Evolutionary conservation across 2,329 filamentous ascomycete species (phyloP).

Genomic region (Pseudogymnoascus sp.): DNA sequence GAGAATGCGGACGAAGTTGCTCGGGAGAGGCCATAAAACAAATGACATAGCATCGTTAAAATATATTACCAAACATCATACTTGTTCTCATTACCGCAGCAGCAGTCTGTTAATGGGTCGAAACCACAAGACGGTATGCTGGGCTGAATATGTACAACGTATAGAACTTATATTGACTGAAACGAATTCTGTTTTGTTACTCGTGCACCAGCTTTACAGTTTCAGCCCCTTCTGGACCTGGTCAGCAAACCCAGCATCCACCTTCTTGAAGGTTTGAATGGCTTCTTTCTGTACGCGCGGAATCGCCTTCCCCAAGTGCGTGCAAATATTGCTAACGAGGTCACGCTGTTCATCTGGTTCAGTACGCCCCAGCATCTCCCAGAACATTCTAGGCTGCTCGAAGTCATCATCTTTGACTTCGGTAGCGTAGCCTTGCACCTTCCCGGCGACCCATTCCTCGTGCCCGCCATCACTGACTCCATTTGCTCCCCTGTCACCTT

Average conservation of each 20-base stretch:
- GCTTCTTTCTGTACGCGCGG: not conserved
- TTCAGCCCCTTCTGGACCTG: not conserved
- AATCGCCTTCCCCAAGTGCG: not conserved
- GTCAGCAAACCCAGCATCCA: not conserved
- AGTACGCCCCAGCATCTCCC: conserved; percentile 26
- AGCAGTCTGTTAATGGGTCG: not conserved
- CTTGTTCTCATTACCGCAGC: not conserved
- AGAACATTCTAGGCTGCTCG: conserved; percentile 34
- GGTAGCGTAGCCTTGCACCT: conserved; percentile 14
- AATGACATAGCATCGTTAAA: not conserved
- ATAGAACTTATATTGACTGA: too few relatives aligned
- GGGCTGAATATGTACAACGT: too few relatives aligned
- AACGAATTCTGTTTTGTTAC: too few relatives aligned
- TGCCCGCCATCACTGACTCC: conserved; percentile 18
- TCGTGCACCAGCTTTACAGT: not conserved
- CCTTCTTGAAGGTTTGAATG: not conserved
- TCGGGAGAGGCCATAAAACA: not conserved
- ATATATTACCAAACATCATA: not conserved
- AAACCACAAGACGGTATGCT: too few relatives aligned
- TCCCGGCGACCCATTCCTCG: conserved; percentile 28
- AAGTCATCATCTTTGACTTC: conserved; percentile 36
- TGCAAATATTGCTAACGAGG: not conserved
- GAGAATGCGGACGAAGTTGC: not conserved
- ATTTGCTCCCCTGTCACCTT: conserved; percentile 12
- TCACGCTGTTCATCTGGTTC: not conserved